Conservation (phyloP, 2,329 filamentous ascomycete species). For the Fonsecaea multimorphosa region DNA sequence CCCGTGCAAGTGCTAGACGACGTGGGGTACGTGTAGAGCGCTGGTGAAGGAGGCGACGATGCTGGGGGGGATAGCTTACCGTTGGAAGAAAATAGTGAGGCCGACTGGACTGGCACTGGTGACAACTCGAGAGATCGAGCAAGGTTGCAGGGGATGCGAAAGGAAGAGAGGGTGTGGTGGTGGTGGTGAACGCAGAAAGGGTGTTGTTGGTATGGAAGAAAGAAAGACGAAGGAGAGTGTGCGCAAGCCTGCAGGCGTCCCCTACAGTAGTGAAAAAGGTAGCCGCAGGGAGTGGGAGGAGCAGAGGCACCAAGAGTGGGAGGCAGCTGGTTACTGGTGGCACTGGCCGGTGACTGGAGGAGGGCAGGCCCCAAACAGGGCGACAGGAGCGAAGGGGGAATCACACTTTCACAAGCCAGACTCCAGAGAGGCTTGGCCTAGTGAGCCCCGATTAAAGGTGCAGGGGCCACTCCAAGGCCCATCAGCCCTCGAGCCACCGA, state of each 20-base stretch:
- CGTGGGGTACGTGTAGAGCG: slow-evolving; percentile 32
- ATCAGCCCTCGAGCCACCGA: background rate
- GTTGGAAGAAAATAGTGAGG: slow-evolving; percentile 19
- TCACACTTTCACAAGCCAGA: too few relatives aligned
- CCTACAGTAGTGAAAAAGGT: slow-evolving; percentile 18
- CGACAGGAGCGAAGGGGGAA: slow-evolving; percentile 3
- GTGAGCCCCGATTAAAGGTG: slow-evolving; percentile 1
- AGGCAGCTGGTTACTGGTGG: slow-evolving; percentile 19
- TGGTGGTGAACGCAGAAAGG: slow-evolving; percentile 25
- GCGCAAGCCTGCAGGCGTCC: slow-evolving; percentile 20
- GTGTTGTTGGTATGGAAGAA: slow-evolving; percentile 23
- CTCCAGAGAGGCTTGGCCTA: slow-evolving; percentile 13
- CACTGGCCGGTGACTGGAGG: slow-evolving; percentile 4
- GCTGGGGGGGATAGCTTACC: slow-evolving; percentile 33
- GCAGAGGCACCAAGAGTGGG: slow-evolving; percentile 19
- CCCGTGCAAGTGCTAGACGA: slow-evolving; percentile 25
- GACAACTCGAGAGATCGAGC: slow-evolving; percentile 24
- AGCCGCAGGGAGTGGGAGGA: slow-evolving; percentile 23
- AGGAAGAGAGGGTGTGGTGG: slow-evolving; percentile 7
- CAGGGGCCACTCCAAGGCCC: slow-evolving; percentile 6
- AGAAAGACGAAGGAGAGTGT: slow-evolving; percentile 20
- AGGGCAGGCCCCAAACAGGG: background rate
- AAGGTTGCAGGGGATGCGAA: slow-evolving; percentile 14
- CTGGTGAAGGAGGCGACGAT: slow-evolving; percentile 23
- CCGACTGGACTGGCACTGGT: slow-evolving; percentile 19